These are phyloP conservation scores for Begonia fuchsioides DNA, from an alignment of 306 rosid species.

Conservation along the genomic window DNA sequence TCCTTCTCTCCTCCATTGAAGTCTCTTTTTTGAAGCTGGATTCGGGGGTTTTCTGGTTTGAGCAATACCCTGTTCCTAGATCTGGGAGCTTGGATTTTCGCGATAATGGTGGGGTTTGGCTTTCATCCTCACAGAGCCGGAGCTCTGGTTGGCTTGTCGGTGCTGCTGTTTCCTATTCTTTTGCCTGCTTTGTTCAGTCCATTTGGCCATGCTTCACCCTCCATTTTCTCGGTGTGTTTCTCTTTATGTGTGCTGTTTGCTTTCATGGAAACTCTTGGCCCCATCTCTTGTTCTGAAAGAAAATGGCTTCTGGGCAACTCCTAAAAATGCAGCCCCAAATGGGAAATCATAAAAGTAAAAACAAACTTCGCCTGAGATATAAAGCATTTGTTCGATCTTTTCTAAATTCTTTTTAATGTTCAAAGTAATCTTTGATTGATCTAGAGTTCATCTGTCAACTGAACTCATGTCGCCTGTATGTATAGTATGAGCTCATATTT, in stretches of 20 bases:
- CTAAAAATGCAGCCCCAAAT: too few relatives aligned
- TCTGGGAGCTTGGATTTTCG: conserved; percentile 16
- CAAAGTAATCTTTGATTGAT: too few relatives aligned
- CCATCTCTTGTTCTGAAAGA: neutral
- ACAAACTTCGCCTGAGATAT: too few relatives aligned
- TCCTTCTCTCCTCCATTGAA: conserved; percentile 9
- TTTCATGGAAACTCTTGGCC: neutral
- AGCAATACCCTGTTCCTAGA: conserved; percentile 14
- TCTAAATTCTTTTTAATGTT: too few relatives aligned
- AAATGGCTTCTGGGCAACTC: neutral
- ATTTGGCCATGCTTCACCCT: conserved; percentile 39
- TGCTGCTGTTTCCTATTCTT: conserved; percentile 41
- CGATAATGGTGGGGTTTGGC: conserved; percentile 21
- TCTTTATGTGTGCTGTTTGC: neutral
- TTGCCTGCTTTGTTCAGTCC: conserved; percentile 57
- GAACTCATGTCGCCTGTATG: too few relatives aligned
- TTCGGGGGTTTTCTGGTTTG: neutral
- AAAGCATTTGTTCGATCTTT: too few relatives aligned
- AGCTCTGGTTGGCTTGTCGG: conserved; percentile 27
- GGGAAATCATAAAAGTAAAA: too few relatives aligned
- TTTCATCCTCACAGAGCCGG: conserved; percentile 17
- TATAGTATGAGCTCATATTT: too few relatives aligned
- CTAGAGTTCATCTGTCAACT: too few relatives aligned
- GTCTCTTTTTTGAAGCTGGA: conserved; percentile 5
- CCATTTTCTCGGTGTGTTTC: conserved; percentile 38